Evolutionary conservation across 2,329 filamentous ascomycete genomes (phyloP).

Genomic region (Aciculosporium take): DNA sequence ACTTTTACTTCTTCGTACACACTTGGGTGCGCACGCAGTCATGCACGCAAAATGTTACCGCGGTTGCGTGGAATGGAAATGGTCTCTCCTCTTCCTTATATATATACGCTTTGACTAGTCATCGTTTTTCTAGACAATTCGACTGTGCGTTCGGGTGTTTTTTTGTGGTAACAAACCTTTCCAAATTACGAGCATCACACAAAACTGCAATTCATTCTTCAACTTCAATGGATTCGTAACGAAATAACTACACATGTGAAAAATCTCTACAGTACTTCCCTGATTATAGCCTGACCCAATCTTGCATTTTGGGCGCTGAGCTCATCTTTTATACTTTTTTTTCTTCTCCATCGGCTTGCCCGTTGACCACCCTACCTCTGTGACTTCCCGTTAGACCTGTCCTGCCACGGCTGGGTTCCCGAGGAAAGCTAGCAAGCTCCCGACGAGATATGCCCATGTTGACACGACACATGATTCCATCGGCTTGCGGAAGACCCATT

Average conservation of each 20-base stretch:
- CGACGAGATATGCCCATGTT: conserved; percentile 27
- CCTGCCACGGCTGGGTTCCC: conserved; percentile 11
- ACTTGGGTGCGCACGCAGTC: no score
- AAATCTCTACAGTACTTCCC: conserved; percentile 23
- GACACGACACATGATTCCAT: conserved; percentile 33
- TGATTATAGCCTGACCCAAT: conserved; percentile 25
- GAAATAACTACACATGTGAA: conserved; percentile 30
- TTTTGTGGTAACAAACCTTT: neutral
- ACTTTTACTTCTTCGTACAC: no score
- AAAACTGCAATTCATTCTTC: conserved; percentile 14
- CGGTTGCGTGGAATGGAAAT: no score
- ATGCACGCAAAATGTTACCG: no score
- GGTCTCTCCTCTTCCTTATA: no score
- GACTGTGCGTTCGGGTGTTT: no score
- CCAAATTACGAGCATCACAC: neutral
- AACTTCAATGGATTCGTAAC: conserved; percentile 27
- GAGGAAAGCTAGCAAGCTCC: conserved; percentile 21
- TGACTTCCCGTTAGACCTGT: conserved; percentile 3
- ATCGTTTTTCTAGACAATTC: no score
- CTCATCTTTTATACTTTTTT: neutral
- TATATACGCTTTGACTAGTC: no score
- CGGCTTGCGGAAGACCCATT: conserved; percentile 30
- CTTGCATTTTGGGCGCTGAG: conserved; percentile 17
- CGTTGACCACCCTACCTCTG: conserved; percentile 16
- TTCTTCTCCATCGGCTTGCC: conserved; percentile 9